Base-by-base conservation (phyloP, 257 asterid species). In the Solanum arcanum region DNA sequence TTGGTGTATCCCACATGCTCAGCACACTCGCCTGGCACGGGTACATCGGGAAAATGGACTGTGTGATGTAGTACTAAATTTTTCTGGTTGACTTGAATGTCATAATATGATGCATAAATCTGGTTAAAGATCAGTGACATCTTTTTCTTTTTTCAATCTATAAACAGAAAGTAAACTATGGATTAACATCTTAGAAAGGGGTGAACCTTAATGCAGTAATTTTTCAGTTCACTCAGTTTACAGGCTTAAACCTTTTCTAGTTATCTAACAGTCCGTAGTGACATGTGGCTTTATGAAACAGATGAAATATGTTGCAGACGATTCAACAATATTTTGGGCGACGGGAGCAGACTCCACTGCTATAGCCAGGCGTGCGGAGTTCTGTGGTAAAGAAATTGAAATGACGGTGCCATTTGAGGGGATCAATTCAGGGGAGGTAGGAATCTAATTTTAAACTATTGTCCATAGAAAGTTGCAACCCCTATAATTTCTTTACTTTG, bases 321-420 rank as follows among this genome's bases (percentile, higher is more conserved):
- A 94, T 90, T 97, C 99, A 3, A 95, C 99, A 52, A 93, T 95
- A 91, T 96, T 95, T 91, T 97, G 99, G 99, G 99, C 99, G 33
- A 91, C 92, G 5, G 98, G 99, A 15, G 66, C 89, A 21, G 91
- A 93, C 70, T 89, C 92, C 47, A 29, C 93, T 5, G 96, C 94
- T 91, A 92, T 95, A 85, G 98, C 98, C 33, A 88, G 91, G 87
- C 98, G 86, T 82, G 95, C 98, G 3, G 98, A 95, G 83, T 66
- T 86, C 49, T 95, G 95, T 87, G 99, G 99, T 86, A 89, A 92
- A 83, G 99, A 95, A 90, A 69, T 96, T 47, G 97, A 97, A 91
- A 94, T 97, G 98, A 92, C 94, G 10, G 92, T 96, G 91, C 99
- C 99, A 20, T 97, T 97, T 88, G 99, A 95, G 92, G 99, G 98